Percentiles rank a stretch among this genome's conserved stretches.
Conservation (phyloP, 208 protist genomes). For the Kentomonas sorsogonicus region DNA sequence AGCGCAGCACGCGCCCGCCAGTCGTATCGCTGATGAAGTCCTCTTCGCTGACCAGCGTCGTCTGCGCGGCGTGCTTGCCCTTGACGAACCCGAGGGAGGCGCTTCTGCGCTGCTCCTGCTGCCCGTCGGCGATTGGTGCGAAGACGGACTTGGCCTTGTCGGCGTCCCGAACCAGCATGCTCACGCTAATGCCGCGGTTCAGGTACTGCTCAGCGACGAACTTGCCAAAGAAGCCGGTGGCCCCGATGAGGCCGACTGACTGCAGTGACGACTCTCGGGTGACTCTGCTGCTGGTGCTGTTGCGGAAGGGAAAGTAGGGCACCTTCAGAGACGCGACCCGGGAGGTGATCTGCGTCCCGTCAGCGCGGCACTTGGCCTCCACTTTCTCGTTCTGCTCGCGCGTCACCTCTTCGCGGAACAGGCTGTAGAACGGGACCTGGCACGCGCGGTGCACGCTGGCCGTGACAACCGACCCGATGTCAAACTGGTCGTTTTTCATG, state of each 20-base stretch:
- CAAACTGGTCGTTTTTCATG: conserved; percentile 9
- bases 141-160: conserved; percentile 44
- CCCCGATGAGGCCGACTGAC: conserved; percentile 49
- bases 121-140: conserved; percentile 34
- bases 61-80: conserved; percentile 17
- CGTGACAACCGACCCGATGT: conserved; percentile 28
- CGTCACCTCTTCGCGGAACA: conserved; percentile 71
- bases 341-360: not conserved
- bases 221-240: conserved; percentile 35
- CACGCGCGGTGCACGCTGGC: conserved; percentile 37
- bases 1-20: conserved; percentile 32
- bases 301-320: conserved; percentile 39
- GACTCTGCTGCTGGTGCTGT: conserved; percentile 4
- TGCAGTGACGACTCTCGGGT: no score
- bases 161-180: conserved; percentile 37
- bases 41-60: not conserved
- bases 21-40: conserved; percentile 6
- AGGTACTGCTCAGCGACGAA: conserved; percentile 69
- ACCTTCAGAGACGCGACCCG: no score
- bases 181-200: conserved; percentile 54
- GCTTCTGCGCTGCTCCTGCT: conserved; percentile 16
- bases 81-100: conserved; percentile 22
- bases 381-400: conserved; percentile 21
- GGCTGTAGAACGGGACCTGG: conserved; percentile 45
- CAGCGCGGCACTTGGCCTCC: conserved; percentile 15